A percentile compares a stretch with the other conserved stretches of the same genome.
phyloP scores from a whole-genome alignment of 805 yeast genomes.

The Suhomyces pyralidae region DNA sequence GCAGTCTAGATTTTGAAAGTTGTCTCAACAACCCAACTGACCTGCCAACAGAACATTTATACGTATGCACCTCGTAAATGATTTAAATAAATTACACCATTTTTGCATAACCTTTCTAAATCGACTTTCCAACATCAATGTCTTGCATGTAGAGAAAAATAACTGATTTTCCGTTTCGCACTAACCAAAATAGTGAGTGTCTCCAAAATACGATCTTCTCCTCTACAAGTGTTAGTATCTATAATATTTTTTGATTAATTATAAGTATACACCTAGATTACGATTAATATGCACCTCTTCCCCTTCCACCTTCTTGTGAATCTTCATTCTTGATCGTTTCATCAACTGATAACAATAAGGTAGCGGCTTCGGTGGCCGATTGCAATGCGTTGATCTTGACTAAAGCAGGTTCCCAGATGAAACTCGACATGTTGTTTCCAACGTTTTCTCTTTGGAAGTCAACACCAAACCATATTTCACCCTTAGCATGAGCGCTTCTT shows the following conservation, averaged over 20 bases:
- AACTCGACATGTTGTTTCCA: slow-evolving; percentile 78
- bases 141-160: neutral
- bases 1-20: neutral
- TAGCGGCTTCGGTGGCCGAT: slow-evolving; percentile 96
- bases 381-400: slow-evolving; percentile 91
- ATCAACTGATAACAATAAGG: slow-evolving; percentile 88
- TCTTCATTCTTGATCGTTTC: slow-evolving; percentile 83
- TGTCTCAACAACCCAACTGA: neutral
- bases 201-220: neutral
- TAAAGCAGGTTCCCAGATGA: slow-evolving; percentile 97
- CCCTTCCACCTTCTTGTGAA: slow-evolving; percentile 47
- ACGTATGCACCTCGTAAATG: neutral
- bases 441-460: slow-evolving; percentile 83
- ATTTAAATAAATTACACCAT: neutral
- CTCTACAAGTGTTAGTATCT: neutral
- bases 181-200: neutral
- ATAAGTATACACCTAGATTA: neutral
- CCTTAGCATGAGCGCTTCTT: slow-evolving; percentile 92
- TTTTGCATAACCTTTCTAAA: neutral
- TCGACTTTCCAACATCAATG: neutral
- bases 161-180: neutral
- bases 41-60: neutral
- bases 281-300: slow-evolving; percentile 56
- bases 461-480: slow-evolving; percentile 88
- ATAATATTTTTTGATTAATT: neutral